Evolutionary conservation across 2,329 filamentous ascomycete genomes (phyloP).

Genomic region (Macrophomina tecta): DNA sequence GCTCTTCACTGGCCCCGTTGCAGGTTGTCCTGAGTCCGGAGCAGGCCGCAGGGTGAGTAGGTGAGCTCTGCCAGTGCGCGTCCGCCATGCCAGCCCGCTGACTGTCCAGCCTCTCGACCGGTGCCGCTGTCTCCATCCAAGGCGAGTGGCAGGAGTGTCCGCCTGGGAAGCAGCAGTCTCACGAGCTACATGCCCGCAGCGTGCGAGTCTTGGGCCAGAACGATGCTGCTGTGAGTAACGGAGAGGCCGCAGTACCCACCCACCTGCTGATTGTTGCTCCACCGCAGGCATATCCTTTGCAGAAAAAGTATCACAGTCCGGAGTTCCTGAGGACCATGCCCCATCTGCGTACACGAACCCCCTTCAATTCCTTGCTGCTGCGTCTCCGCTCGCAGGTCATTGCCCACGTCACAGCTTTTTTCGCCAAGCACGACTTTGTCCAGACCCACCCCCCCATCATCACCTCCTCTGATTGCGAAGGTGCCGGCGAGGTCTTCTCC

Average conservation of each 20-base stretch:
- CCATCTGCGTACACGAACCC: slow-evolving; percentile 82
- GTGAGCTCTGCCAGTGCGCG: slow-evolving; percentile 10
- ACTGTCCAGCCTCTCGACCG: slow-evolving; percentile 73
- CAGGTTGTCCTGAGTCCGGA: slow-evolving; percentile 80
- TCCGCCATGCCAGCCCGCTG: background rate
- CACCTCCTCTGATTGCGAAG: slow-evolving; percentile 96
- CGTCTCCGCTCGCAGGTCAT: slow-evolving; percentile 83
- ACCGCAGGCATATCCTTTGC: slow-evolving; percentile 81
- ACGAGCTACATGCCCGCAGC: slow-evolving; percentile 78
- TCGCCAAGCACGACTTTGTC: slow-evolving; percentile 71
- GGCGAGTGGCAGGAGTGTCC: slow-evolving; percentile 79
- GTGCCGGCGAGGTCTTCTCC: slow-evolving; percentile 90
- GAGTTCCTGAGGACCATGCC: slow-evolving; percentile 89
- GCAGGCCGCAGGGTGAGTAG: slow-evolving; percentile 73
- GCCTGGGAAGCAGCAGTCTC: slow-evolving; percentile 69
- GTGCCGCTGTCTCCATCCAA: slow-evolving; percentile 76
- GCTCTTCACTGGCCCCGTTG: slow-evolving; percentile 77
- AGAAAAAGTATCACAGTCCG: slow-evolving; percentile 92
- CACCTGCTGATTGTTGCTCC: slow-evolving; percentile 28
- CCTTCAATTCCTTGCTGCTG: slow-evolving; percentile 79
- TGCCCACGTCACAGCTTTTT: slow-evolving; percentile 75
- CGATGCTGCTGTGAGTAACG: slow-evolving; percentile 72
- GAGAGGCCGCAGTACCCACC: slow-evolving; percentile 32
- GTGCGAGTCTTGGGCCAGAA: slow-evolving; percentile 77
- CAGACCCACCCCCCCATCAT: slow-evolving; percentile 93